phyloP scores from a whole-genome alignment of 805 yeast genomes.

The Ogataea wickerhamii region DNA sequence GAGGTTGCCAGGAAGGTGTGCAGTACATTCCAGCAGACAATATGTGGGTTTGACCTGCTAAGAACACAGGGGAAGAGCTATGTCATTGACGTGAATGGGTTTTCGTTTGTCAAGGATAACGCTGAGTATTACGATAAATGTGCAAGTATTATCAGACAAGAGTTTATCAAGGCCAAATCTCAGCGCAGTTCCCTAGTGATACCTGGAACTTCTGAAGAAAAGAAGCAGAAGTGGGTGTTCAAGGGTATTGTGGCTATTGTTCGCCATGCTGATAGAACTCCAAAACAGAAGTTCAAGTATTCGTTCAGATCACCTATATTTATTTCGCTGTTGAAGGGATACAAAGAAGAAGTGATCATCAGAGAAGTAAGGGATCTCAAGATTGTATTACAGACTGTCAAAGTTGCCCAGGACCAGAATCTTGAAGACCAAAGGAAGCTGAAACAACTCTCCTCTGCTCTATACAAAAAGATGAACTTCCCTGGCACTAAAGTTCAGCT shows the following conservation, averaged over 20 bases:
- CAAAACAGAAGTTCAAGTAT: constrained; percentile 95
- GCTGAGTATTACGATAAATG: constrained; percentile 79
- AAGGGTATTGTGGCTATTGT: constrained; percentile 89
- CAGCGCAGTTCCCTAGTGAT: constrained; percentile 39
- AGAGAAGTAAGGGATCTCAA: constrained; percentile 82
- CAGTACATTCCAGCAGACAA: constrained; percentile 78
- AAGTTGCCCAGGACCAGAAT: constrained; percentile 71
- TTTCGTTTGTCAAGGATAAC: constrained; percentile 95
- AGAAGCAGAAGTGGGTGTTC: constrained; percentile 91
- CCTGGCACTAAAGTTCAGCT: constrained; percentile 97
- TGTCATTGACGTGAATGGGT: constrained; percentile 97
- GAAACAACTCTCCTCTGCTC: constrained; percentile 70
- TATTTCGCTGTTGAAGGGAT: constrained; percentile 84
- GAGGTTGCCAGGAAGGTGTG: constrained; percentile 78
- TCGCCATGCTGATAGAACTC: constrained; percentile 98
- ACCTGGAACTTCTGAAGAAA: constrained; percentile 45
- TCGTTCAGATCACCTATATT: constrained; percentile 87
- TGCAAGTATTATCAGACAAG: constrained; percentile 68
- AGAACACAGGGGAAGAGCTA: constrained; percentile 85
- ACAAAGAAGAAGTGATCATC: constrained; percentile 92
- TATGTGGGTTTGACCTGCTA: constrained; percentile 93
- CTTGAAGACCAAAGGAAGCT: constrained; percentile 81
- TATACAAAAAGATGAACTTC: constrained; percentile 81
- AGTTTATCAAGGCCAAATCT: constrained; percentile 63
- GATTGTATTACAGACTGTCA: constrained; percentile 81